A percentile compares a stretch with the other conserved stretches of the same genome.
phyloP scores from a whole-genome alignment of 352 stramenopile species.

The Globisporangium megalacanthum region DNA sequence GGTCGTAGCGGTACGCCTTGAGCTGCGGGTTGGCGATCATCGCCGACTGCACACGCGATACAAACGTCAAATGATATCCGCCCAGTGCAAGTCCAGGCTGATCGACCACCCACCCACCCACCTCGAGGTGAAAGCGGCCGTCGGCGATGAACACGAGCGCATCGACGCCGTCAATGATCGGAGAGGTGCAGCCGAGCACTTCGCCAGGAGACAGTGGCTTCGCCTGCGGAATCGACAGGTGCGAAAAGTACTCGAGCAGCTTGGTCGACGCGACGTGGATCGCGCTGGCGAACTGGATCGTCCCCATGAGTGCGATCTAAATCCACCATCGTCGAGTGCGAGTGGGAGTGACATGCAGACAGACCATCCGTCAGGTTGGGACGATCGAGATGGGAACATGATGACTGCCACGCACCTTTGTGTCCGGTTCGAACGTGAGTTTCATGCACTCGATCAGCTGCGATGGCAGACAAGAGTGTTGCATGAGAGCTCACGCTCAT shows the following conservation, averaged over 20 bases:
- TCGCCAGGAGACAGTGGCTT: slow-evolving; percentile 97
- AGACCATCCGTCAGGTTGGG: background rate
- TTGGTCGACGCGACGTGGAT: slow-evolving; percentile 79
- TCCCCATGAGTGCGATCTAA: slow-evolving; percentile 91
- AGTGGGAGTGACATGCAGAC: background rate
- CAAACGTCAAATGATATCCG: background rate
- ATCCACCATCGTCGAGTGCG: background rate
- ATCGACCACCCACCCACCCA: slow-evolving; percentile 15
- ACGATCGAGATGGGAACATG: background rate
- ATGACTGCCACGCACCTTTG: slow-evolving; percentile 36
- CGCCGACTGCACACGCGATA: slow-evolving; percentile 25
- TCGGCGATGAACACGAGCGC: slow-evolving; percentile 98
- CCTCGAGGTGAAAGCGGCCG: slow-evolving; percentile 98
- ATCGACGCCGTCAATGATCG: slow-evolving; percentile 88
- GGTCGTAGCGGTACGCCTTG: slow-evolving; percentile 97
- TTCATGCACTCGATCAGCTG: slow-evolving; percentile 95
- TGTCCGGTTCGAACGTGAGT: slow-evolving; percentile 76
- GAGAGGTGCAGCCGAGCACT: slow-evolving; percentile 98
- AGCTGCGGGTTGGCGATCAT: slow-evolving; percentile 99
- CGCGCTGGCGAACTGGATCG: slow-evolving; percentile 93
- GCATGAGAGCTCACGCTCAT: background rate
- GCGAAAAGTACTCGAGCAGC: slow-evolving; percentile 76
- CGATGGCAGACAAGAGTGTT: background rate
- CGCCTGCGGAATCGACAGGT: slow-evolving; percentile 91
- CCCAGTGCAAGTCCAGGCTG: background rate